Conservation (phyloP, 345 rosid species). For the Citrus inodora region DNA sequence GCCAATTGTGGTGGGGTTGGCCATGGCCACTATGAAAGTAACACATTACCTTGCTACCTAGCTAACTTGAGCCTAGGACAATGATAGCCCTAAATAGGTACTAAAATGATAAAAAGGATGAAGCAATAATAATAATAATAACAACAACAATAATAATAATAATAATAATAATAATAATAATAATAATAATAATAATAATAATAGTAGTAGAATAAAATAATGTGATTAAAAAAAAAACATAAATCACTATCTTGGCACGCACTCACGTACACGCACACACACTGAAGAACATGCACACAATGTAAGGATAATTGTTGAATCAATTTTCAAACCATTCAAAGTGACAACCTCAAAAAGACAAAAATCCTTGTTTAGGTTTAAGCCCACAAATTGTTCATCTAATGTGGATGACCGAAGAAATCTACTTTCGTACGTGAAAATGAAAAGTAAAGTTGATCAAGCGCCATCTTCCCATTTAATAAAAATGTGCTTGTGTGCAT, state of each 20-base stretch:
- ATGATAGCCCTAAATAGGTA: not conserved
- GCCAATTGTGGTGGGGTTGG: not conserved
- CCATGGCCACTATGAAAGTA: not conserved
- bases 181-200: not conserved
- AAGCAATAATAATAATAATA: not conserved
- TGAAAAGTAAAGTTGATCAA: not conserved
- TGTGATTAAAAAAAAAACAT: not conserved
- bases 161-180: not conserved
- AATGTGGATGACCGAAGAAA: not conserved
- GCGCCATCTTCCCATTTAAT: not conserved
- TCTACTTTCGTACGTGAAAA: not conserved
- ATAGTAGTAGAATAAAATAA: not conserved
- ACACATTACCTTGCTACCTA: not conserved
- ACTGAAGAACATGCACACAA: not conserved
- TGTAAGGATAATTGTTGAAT: not conserved
- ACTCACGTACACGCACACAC: too few relatives aligned
- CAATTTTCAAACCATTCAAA: not conserved
- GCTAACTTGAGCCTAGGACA: not conserved
- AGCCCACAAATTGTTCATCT: slow-evolving; percentile 1
- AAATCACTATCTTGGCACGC: not conserved
- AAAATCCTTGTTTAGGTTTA: not conserved
- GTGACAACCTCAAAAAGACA: too few relatives aligned
- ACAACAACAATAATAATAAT: not conserved
- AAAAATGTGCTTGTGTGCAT: too few relatives aligned
- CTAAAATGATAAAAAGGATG: not conserved